Base-by-base conservation (phyloP, 306 rosid species). In the Fragaria ananassa region DNA sequence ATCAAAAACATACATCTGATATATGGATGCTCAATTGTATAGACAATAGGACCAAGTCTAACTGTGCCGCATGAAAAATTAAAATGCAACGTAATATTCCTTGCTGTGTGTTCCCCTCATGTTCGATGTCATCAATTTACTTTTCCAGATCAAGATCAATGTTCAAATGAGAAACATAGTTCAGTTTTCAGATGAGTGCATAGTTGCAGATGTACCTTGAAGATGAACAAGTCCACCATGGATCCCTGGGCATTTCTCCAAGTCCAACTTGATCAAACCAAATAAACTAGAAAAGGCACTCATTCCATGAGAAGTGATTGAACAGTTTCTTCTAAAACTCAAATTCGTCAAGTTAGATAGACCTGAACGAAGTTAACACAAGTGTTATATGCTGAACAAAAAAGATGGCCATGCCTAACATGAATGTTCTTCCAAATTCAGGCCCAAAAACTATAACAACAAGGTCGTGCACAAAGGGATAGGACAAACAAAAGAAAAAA, bases 161-260 rank as follows among this genome's bases (percentile, higher is more conserved):
- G 25, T 9, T 13, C 25, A 58, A 17, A 18, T 0, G 10, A 29
- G 10, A 57, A 60, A 3, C 21, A 35, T 42, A 27, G 9, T 56
- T 68, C 76, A 70, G 15, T 29, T 70, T 45, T 25, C 6, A 23
- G 44, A 50, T 25, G 41, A 60, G 68, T 72, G 57, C 60, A 81
- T 70, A 75, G 45, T 66, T 79, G 81, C 56, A 3, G 68, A 75
- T 70, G 60, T 53, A 92, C 98, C 97, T 87, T 87, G 88, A 61
- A 95, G 88, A 87, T 90, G 87, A 83, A 88, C 78, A 71, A 92
- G 95, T 37, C 98, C 97, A 44, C 93, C 97, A 83, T 90, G 97
- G 81, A 95, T 88, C 79, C 84, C 85, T 75, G 97, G 96, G 78
- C 97, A 95, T 88, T 91, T 93, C 89, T 92, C 97, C 82, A 92